These are phyloP conservation scores for Skeletonema marinoi DNA, from an alignment of 108 stramenopile species.

Conservation along the genomic window DNA sequence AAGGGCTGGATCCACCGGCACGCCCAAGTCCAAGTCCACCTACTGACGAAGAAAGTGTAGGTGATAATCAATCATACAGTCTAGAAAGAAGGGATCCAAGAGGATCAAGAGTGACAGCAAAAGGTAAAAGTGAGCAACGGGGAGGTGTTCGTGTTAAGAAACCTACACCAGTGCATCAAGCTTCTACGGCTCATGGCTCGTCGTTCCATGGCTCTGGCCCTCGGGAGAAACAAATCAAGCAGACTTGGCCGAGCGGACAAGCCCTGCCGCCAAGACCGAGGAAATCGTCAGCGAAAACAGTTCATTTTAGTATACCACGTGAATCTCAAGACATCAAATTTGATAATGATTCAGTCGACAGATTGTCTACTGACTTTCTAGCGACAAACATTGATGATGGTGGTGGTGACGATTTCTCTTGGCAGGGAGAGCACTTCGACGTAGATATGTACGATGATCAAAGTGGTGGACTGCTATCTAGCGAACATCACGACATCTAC, in stretches of 20 bases:
- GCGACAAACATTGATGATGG: background rate
- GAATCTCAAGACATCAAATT: constrained; percentile 33
- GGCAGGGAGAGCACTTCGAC: constrained; percentile 30
- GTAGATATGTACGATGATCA: constrained; percentile 29
- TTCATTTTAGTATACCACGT: constrained; percentile 29
- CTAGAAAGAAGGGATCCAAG: constrained; percentile 4
- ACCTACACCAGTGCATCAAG: background rate
- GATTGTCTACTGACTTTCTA: constrained; percentile 15
- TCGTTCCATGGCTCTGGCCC: background rate
- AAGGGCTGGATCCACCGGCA: constrained; percentile 38
- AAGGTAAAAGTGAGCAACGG: background rate
- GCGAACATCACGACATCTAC: constrained; percentile 30
- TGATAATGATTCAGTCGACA: constrained; percentile 15
- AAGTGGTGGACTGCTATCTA: constrained; percentile 22
- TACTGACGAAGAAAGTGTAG: background rate
- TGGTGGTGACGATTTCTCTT: constrained; percentile 23
- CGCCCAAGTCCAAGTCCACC: constrained; percentile 26
- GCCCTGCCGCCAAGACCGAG: constrained; percentile 3
- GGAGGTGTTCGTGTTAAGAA: background rate
- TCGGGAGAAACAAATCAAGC: background rate
- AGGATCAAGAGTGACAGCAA: constrained; percentile 1
- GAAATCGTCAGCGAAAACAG: constrained; percentile 11
- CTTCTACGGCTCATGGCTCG: no score
- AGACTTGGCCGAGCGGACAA: background rate
- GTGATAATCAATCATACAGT: background rate